Conservation (phyloP, 2,329 filamentous ascomycete species). For the Dryadomyces sulphureus region DNA sequence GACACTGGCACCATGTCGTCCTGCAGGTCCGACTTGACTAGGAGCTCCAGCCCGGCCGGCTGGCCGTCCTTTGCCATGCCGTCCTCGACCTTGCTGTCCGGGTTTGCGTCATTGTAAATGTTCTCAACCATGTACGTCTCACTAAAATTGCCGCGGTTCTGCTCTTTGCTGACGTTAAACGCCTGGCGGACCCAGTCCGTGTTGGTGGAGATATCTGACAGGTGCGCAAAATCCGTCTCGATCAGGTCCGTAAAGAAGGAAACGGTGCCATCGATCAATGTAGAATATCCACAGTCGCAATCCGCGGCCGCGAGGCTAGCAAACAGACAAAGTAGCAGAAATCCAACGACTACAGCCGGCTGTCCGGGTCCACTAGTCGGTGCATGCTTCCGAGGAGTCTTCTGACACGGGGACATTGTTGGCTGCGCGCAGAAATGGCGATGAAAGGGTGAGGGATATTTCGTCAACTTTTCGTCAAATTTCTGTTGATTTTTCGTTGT, state of each 20-base stretch:
- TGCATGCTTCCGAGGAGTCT: too few relatives aligned
- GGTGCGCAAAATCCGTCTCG: conserved; percentile 56
- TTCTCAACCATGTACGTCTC: conserved; percentile 46
- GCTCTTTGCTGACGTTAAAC: conserved; percentile 47
- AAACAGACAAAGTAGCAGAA: too few relatives aligned
- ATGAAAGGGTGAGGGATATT: too few relatives aligned
- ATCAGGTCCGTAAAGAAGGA: conserved; percentile 52
- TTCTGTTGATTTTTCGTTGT: too few relatives aligned
- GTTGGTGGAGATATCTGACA: conserved; percentile 30
- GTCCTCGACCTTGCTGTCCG: conserved; percentile 26
- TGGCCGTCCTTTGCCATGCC: conserved; percentile 28
- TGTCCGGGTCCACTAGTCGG: too few relatives aligned
- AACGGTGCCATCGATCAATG: conserved; percentile 24
- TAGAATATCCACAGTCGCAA: conserved; percentile 61
- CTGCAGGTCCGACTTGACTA: conserved; percentile 29
- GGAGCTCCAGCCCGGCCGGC: conserved; percentile 39
- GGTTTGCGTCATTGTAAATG: conserved; percentile 27
- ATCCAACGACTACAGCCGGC: too few relatives aligned
- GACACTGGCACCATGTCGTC: conserved; percentile 43
- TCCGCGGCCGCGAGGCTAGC: conserved; percentile 20
- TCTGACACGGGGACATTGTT: too few relatives aligned
- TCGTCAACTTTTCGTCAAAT: too few relatives aligned
- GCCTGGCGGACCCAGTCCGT: conserved; percentile 51
- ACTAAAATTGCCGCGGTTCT: conserved; percentile 48
- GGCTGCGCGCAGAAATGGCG: too few relatives aligned